A percentile compares a stretch with the other conserved stretches of the same genome.
These are phyloP conservation scores for Pseudopyrenochaeta lycopersici DNA, from an alignment of 2,329 filamentous ascomycete species.

Conservation along the genomic window DNA sequence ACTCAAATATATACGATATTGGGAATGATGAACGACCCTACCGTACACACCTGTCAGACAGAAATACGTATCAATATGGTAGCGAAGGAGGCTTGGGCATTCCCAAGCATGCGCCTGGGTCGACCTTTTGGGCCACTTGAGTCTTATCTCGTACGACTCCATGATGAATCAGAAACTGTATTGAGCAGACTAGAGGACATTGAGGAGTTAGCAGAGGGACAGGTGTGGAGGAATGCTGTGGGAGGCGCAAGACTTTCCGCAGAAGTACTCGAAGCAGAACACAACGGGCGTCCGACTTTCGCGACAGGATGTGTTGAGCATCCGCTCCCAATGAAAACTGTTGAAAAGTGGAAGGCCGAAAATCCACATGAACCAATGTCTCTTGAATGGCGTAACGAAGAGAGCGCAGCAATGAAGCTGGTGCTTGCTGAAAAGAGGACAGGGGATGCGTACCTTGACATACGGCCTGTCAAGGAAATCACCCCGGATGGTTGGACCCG, in stretches of 20 bases:
- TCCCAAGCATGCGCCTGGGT: background rate
- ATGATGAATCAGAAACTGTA: background rate
- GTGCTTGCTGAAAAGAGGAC: background rate
- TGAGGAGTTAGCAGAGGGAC: background rate
- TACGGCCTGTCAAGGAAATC: background rate
- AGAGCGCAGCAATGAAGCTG: background rate
- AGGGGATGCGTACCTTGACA: background rate
- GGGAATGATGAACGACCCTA: no score
- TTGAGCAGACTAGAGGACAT: background rate
- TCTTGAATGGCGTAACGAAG: background rate
- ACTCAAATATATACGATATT: no score
- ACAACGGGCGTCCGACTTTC: conserved; percentile 2
- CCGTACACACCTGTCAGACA: no score
- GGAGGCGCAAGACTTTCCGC: background rate
- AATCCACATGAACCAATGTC: no score
- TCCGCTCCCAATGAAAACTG: background rate
- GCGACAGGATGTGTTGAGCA: conserved; percentile 5
- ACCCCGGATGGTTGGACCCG: background rate
- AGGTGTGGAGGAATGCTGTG: background rate
- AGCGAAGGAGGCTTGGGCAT: background rate
- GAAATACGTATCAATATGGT: background rate
- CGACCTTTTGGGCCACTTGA: background rate
- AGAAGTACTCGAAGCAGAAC: conserved; percentile 1
- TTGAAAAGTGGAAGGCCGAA: no score
- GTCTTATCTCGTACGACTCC: background rate